Evolutionary conservation across 1,284 basidiomycete genomes (phyloP).

Genomic region (Ceratobasidium theobromae): DNA sequence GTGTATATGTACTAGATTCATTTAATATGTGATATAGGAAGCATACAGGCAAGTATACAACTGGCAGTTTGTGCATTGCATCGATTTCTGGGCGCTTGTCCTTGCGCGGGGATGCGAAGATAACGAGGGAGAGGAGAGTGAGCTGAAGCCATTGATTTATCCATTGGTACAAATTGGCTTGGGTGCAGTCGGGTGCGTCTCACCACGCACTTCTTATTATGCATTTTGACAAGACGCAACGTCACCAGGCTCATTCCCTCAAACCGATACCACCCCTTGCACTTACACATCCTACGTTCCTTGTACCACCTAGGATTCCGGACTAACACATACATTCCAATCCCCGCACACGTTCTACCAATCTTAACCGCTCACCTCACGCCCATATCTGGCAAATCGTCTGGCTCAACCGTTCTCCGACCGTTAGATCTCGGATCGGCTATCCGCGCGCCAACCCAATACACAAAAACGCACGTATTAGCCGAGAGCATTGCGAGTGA

Average conservation of each 20-base stretch:
- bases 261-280: constrained; percentile 77
- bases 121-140: constrained; percentile 61
- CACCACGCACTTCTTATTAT: constrained; percentile 19
- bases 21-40: constrained; percentile 54
- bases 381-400: constrained; percentile 59
- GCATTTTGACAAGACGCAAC: constrained; percentile 30
- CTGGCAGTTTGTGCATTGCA: constrained; percentile 95
- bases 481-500: constrained; percentile 85
- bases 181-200: constrained; percentile 82
- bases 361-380: constrained; percentile 80
- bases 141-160: constrained; percentile 87
- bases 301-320: constrained; percentile 72
- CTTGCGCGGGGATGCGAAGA: constrained; percentile 78
- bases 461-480: constrained; percentile 87
- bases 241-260: constrained; percentile 74
- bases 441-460: constrained; percentile 86
- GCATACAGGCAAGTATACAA: constrained; percentile 93
- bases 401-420: constrained; percentile 77
- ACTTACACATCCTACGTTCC: constrained; percentile 73
- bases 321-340: constrained; percentile 85
- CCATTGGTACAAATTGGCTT: constrained; percentile 93
- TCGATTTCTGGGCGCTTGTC: constrained; percentile 96
- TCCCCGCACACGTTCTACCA: constrained; percentile 83
- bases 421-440: constrained; percentile 87
- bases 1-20: constrained; percentile 1